These are phyloP conservation scores for Protea cynaroides DNA, from an alignment of 164 flowering plant species.

Conservation along the genomic window DNA sequence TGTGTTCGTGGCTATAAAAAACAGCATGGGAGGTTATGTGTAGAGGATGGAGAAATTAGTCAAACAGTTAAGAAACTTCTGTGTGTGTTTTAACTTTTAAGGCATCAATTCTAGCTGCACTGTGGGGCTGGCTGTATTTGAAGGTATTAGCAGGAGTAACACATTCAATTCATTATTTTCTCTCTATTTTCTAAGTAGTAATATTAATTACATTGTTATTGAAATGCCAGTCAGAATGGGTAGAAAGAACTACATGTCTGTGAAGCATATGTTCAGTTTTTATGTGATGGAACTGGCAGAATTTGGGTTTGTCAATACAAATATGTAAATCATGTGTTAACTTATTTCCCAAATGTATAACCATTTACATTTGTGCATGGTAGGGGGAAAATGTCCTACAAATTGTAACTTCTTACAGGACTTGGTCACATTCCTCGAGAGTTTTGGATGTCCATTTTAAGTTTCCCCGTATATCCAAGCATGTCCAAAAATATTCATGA, in stretches of 20 bases:
- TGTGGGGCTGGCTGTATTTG: neutral
- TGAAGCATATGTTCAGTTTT: conserved; percentile 46
- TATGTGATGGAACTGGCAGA: conserved; percentile 59
- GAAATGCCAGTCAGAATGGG: conserved; percentile 50
- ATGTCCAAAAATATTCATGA: too few relatives aligned
- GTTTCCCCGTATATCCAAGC: too few relatives aligned
- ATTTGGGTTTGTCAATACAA: conserved; percentile 58
- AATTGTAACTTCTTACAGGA: too few relatives aligned
- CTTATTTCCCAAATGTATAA: too few relatives aligned
- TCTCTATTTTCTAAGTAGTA: neutral
- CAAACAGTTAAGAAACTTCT: conserved; percentile 65
- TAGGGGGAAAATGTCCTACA: too few relatives aligned
- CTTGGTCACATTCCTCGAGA: too few relatives aligned
- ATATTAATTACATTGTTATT: conserved; percentile 12
- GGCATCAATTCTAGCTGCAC: neutral
- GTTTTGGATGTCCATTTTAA: too few relatives aligned
- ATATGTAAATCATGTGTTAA: too few relatives aligned
- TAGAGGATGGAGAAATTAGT: conserved; percentile 79
- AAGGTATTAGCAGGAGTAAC: neutral
- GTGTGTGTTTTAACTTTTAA: conserved; percentile 46
- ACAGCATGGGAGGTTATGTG: conserved; percentile 58
- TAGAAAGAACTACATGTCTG: conserved; percentile 56
- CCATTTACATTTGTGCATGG: too few relatives aligned
- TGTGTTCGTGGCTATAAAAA: conserved; percentile 67
- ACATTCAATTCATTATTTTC: neutral